These are phyloP conservation scores for Durusdinium trenchii DNA, from an alignment of 73 alveolate genomes.

Conservation along the genomic window DNA sequence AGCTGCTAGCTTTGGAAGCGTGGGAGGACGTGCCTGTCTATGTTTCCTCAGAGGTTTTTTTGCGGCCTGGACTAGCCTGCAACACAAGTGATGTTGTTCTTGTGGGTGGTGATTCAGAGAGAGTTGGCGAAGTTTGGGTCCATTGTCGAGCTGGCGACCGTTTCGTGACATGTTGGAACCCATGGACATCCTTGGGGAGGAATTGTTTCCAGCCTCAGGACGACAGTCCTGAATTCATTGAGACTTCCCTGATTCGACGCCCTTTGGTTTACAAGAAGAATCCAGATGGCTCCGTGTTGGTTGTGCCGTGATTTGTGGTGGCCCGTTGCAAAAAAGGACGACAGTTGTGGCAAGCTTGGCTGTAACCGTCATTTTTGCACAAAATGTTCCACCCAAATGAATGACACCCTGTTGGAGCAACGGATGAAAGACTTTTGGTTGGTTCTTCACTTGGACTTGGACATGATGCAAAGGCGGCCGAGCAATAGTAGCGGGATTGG, in stretches of 20 bases:
- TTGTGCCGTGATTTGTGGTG: not conserved
- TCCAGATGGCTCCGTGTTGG: not conserved
- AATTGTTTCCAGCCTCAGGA: not conserved
- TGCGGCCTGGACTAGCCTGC: not conserved
- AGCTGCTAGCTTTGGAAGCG: not conserved
- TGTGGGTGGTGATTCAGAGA: not conserved
- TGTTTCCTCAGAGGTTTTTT: not conserved
- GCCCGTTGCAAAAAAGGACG: not conserved
- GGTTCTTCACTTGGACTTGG: not conserved
- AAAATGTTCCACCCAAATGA: not conserved
- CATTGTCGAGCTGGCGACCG: not conserved
- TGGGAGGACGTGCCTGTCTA: not conserved
- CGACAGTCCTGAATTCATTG: not conserved
- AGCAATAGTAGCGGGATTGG: too few relatives aligned
- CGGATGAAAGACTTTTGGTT: too few relatives aligned
- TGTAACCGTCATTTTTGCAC: not conserved
- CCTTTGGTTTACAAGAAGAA: not conserved
- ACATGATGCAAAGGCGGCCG: not conserved
- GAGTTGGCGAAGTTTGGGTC: not conserved
- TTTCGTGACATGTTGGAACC: not conserved
- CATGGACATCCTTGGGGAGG: not conserved
- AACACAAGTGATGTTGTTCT: not conserved
- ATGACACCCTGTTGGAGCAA: too few relatives aligned
- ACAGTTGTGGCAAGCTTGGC: not conserved
- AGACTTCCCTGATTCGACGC: not conserved